Percentiles rank a stretch among this genome's conserved stretches.
These are phyloP conservation scores for Castanopsis chinensis DNA, from an alignment of 306 rosid genomes.

Conservation along the genomic window DNA sequence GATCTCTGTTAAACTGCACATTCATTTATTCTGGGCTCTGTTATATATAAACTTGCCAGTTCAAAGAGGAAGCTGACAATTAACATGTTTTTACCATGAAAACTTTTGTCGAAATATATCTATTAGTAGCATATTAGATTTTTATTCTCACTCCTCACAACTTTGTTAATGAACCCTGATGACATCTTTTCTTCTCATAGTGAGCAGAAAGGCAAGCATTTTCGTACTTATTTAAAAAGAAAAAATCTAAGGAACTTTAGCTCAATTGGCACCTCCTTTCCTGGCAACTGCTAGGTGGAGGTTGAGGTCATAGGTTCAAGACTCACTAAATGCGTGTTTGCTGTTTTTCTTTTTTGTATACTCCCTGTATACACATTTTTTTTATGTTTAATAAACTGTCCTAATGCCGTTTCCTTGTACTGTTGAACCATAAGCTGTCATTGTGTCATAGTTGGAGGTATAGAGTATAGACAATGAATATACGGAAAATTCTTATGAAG, in stretches of 20 bases:
- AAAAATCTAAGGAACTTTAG: too few species aligned
- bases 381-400: too few species aligned
- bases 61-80: slow-evolving; percentile 4
- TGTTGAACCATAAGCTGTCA: background rate
- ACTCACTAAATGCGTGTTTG: too few species aligned
- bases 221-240: background rate
- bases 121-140: background rate
- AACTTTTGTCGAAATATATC: slow-evolving; percentile 2
- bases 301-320: too few species aligned
- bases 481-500: too few species aligned
- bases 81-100: background rate
- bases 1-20: background rate
- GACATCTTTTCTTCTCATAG: background rate
- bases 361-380: too few species aligned
- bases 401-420: background rate
- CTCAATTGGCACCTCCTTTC: too few species aligned
- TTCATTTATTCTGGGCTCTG: slow-evolving; percentile 3
- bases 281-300: too few species aligned
- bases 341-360: too few species aligned
- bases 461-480: too few species aligned
- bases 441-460: too few species aligned
- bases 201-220: background rate
- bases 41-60: slow-evolving; percentile 18
- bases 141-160: background rate
- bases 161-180: background rate